Base-by-base conservation (phyloP, 805 yeast species). In the Yamadazyma kitorensis region DNA sequence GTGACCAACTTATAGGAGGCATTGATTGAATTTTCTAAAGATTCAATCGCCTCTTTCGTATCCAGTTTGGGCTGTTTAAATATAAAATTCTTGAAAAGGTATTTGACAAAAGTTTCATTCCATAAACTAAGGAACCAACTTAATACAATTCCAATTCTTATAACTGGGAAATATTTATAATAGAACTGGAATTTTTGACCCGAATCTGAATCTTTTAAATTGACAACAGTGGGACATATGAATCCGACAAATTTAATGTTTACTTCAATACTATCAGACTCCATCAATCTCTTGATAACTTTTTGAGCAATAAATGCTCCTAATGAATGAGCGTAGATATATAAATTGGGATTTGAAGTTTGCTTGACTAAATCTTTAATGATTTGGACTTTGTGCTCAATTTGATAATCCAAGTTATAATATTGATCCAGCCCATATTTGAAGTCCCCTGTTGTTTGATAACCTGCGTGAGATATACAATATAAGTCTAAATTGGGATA, bases 401-500 rank as follows among this genome's bases (percentile, higher is more conserved):
- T 55, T 58, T 83, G 91, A 29, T 68, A 75, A 11, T 74, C 65
- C 14, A 83, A 52, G 19, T 64, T 56, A 48, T 60, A 70, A 20
- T 46, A 49, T 22, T 29, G 8, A 28, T 32, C 20, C 17, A 28
- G 7, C 41, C 39, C 29, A 9, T 33, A 51, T 27, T 39, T 59
- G 54, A 52, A 55, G 17, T 53, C 47, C 13, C 38, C 61, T 0
- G 58, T 50, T 6, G 64, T 55, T 36, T 52, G 61, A 33, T 36
- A 79, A 2, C 89, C 89, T 3, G 78, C 76, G 46, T 82, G 86
- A 13, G 86, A 76, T n/a, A 78, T 64, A 24, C 80, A 76, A 20
- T 79, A 52, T 1, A 80, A 52, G 46, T 80, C 83, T 45, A 70
- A 63, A 12, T 52, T 55, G 2, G 79, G 77, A 33, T 60, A 50